Evolutionary conservation across 768 basidiomycete species (phyloP).

Genomic region (Psilocybe cubensis): DNA sequence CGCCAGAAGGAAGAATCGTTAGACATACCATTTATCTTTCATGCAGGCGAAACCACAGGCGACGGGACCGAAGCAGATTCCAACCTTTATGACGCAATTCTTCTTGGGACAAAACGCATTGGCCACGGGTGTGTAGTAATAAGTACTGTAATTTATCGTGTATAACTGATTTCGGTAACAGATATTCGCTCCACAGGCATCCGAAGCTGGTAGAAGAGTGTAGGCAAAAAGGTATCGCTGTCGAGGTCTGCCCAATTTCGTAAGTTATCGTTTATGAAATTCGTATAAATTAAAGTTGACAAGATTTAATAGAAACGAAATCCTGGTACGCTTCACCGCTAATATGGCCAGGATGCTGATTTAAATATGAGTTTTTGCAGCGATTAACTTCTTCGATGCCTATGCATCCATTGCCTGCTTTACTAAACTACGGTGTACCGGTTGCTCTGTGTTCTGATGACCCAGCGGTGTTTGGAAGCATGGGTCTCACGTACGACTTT

Average conservation of each 20-base stretch:
- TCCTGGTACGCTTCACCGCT: conserved; percentile 49
- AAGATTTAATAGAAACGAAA: conserved; percentile 58
- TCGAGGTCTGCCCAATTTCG: conserved; percentile 86
- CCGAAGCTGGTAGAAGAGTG: conserved; percentile 73
- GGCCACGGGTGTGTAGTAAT: conserved; percentile 74
- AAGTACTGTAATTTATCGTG: neutral
- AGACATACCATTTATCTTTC: conserved; percentile 77
- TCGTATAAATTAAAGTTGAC: conserved; percentile 3
- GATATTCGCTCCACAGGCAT: conserved; percentile 79
- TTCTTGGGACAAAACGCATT: conserved; percentile 79
- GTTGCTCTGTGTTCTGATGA: conserved; percentile 78
- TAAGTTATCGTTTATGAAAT: conserved; percentile 36
- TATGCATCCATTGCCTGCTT: conserved; percentile 74
- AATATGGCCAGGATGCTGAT: neutral
- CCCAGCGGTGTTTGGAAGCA: conserved; percentile 76
- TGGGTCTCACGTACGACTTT: conserved; percentile 79
- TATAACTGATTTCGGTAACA: conserved; percentile 26
- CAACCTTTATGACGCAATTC: conserved; percentile 79
- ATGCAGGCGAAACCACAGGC: conserved; percentile 81
- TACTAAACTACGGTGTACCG: conserved; percentile 74
- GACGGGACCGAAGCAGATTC: conserved; percentile 73
- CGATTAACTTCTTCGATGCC: conserved; percentile 80
- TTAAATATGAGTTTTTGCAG: conserved; percentile 32
- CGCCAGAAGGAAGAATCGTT: conserved; percentile 60
- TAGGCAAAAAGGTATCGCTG: conserved; percentile 59